Percentiles rank a stretch among this genome's conserved stretches.
Evolutionary conservation across 805 yeast species (phyloP).

Genomic region (Saturnispora ahearnii): DNA sequence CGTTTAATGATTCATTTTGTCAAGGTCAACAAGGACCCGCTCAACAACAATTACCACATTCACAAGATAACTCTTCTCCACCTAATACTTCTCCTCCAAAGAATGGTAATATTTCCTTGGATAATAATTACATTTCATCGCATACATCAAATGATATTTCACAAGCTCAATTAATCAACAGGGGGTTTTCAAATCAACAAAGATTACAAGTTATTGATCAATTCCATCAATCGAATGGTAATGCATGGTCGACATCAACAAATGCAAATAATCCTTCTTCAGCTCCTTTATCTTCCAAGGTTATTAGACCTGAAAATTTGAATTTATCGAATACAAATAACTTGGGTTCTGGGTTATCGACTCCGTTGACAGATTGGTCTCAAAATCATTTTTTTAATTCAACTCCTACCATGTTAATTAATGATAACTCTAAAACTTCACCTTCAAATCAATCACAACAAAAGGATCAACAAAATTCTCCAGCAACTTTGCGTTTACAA

Average conservation of each 20-base stretch:
- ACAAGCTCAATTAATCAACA: not conserved
- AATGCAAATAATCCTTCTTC: conserved; percentile 7
- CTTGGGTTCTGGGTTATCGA: conserved; percentile 1
- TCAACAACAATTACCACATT: not conserved
- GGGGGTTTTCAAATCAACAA: conserved; percentile 2
- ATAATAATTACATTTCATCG: conserved; percentile 1
- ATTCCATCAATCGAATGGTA: conserved; percentile 4
- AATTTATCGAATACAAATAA: conserved; percentile 2
- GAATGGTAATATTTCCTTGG: not conserved
- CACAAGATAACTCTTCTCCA: conserved; percentile 8
- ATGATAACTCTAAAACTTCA: conserved; percentile 4
- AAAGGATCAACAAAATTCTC: conserved; percentile 6
- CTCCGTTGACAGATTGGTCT: conserved; percentile 13
- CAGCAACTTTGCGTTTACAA: not conserved
- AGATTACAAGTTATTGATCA: conserved; percentile 2
- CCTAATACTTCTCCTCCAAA: conserved; percentile 9
- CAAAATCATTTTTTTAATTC: conserved; percentile 10
- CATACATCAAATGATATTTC: not conserved
- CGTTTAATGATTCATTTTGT: conserved; percentile 1
- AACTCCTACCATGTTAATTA: conserved; percentile 7
- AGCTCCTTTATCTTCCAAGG: conserved; percentile 10
- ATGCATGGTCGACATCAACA: conserved; percentile 6
- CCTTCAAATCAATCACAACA: conserved; percentile 12
- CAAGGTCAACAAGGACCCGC: not conserved
- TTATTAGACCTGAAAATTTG: conserved; percentile 9